Evolutionary conservation across 768 basidiomycete species (phyloP).

Genomic region (Collybiopsis luxurians): DNA sequence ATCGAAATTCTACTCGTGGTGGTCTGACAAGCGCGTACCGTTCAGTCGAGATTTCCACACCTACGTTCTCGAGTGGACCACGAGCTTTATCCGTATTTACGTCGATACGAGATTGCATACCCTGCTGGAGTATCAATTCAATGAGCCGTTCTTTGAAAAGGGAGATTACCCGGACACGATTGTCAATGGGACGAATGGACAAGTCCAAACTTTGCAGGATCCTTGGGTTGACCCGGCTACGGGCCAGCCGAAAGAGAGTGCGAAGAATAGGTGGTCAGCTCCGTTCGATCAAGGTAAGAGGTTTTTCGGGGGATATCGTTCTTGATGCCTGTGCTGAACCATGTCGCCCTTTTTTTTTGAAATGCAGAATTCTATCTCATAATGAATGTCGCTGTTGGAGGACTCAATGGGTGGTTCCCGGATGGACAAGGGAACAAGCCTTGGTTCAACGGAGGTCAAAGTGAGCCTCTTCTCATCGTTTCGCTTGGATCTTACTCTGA

Average conservation of each 20-base stretch:
- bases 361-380: slow-evolving; percentile 83
- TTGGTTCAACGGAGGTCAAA: slow-evolving; percentile 65
- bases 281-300: slow-evolving; percentile 46
- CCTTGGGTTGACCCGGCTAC: slow-evolving; percentile 6
- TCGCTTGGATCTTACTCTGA: background rate
- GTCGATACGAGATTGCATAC: slow-evolving; percentile 81
- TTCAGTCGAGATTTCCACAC: slow-evolving; percentile 74
- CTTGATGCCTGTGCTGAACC: too few relatives aligned
- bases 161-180: slow-evolving; percentile 52
- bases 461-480: slow-evolving; percentile 26
- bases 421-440: slow-evolving; percentile 80
- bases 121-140: slow-evolving; percentile 68
- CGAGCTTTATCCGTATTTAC: slow-evolving; percentile 69
- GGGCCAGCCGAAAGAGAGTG: slow-evolving; percentile 1
- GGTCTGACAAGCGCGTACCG: slow-evolving; percentile 62
- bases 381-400: slow-evolving; percentile 77
- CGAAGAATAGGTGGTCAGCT: background rate
- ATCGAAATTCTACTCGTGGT: slow-evolving; percentile 77
- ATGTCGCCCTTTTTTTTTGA: background rate
- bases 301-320: background rate
- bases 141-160: slow-evolving; percentile 74
- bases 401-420: slow-evolving; percentile 89
- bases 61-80: slow-evolving; percentile 82
- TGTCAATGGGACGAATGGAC: slow-evolving; percentile 42
- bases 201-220: slow-evolving; percentile 40